Percentiles rank a stretch among this genome's conserved stretches.
phyloP scores from a whole-genome alignment of 225 moss, liverwort and hornwort species.

The Anthoceros angustus region DNA sequence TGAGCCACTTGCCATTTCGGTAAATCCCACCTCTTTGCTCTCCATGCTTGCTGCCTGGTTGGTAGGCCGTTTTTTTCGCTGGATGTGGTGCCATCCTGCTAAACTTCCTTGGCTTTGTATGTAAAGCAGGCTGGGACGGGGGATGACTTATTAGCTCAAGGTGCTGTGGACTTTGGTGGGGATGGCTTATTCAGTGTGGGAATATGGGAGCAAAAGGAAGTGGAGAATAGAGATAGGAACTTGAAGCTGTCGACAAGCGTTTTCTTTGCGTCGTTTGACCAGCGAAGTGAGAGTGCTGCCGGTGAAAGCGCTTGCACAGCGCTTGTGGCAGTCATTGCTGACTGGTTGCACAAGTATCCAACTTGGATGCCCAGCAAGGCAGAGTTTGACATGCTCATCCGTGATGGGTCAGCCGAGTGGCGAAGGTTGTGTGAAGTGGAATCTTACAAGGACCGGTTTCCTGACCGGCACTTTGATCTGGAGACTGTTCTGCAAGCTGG shows the following conservation, averaged over 20 bases:
- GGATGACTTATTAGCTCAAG: conserved; percentile 28
- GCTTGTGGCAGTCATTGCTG: conserved; percentile 81
- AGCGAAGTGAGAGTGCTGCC: conserved; percentile 97
- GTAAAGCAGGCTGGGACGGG: conserved; percentile 32
- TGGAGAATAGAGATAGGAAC: conserved; percentile 64
- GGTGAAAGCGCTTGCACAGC: conserved; percentile 97
- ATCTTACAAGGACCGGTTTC: conserved; percentile 55
- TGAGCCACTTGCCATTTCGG: conserved; percentile 36
- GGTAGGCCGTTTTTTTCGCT: no score
- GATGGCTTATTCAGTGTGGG: conserved; percentile 82
- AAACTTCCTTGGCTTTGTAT: background rate
- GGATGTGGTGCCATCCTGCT: background rate
- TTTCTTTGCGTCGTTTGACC: conserved; percentile 95
- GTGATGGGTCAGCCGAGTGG: conserved; percentile 95
- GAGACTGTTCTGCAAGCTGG: conserved; percentile 71
- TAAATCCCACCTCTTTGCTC: background rate
- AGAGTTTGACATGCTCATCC: conserved; percentile 95
- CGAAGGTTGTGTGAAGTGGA: conserved; percentile 87
- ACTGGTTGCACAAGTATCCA: conserved; percentile 86
- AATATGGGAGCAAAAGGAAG: conserved; percentile 80
- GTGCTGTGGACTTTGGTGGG: conserved; percentile 53
- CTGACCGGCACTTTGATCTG: conserved; percentile 89
- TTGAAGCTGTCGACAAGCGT: conserved; percentile 62
- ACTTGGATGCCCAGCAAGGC: conserved; percentile 85
- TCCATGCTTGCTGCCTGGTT: no score